A percentile compares a stretch with the other conserved stretches of the same genome.
Conservation (phyloP, 768 basidiomycete species). For the Trametopsis cervina region DNA sequence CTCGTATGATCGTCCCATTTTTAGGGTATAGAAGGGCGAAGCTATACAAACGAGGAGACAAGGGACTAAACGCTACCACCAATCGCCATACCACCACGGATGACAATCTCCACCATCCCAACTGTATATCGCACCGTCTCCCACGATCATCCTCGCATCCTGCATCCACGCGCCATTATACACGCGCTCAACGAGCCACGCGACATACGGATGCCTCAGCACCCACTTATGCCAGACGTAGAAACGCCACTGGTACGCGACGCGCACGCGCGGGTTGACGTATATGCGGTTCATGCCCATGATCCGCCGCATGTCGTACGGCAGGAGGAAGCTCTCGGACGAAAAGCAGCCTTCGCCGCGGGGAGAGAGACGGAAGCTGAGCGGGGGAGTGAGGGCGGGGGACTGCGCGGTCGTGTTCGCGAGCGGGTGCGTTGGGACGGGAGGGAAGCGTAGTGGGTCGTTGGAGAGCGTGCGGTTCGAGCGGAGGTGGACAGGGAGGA, state of each 20-base stretch:
- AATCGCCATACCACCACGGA: slow-evolving; percentile 20
- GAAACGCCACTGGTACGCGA: slow-evolving; percentile 28
- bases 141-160: slow-evolving; percentile 29
- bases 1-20: no score
- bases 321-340: slow-evolving; percentile 35
- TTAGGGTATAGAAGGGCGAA: no score
- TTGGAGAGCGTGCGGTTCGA: slow-evolving; percentile 30
- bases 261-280: slow-evolving; percentile 33
- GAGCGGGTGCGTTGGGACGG: slow-evolving; percentile 25
- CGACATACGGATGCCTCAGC: slow-evolving; percentile 31
- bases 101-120: slow-evolving; percentile 33
- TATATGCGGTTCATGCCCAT: slow-evolving; percentile 31
- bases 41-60: no score
- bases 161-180: slow-evolving; percentile 34
- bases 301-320: slow-evolving; percentile 35
- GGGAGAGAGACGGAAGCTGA: slow-evolving; percentile 25
- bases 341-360: slow-evolving; percentile 27
- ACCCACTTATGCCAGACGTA: slow-evolving; percentile 24
- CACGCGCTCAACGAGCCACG: slow-evolving; percentile 34
- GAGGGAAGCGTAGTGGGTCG: slow-evolving; percentile 22
- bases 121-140: slow-evolving; percentile 26
- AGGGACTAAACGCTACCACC: no score
- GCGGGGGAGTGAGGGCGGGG: slow-evolving; percentile 26
- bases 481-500: slow-evolving; percentile 33
- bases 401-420: slow-evolving; percentile 15